Conservation (phyloP, 2,329 filamentous ascomycete species). For the Diaporthe helianthi region DNA sequence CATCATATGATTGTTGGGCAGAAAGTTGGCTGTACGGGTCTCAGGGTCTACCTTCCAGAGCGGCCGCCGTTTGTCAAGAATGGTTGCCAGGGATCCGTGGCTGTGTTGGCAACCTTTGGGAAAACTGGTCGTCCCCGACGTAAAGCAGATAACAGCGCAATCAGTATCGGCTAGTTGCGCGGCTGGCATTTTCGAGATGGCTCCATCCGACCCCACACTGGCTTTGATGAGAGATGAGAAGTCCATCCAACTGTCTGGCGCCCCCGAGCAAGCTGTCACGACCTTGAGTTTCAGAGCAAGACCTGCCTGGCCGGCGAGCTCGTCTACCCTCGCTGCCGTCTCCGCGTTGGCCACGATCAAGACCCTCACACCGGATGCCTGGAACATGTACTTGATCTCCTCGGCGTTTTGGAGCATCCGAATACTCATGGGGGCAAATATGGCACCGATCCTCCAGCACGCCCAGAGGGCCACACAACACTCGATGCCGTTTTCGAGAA, state of each 20-base stretch:
- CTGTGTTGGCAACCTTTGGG: constrained; percentile 1
- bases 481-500: background rate
- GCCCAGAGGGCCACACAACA: background rate
- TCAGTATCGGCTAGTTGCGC: background rate
- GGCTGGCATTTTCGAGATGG: background rate
- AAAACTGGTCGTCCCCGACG: background rate
- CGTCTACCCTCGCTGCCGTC: background rate
- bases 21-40: background rate
- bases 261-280: background rate
- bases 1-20: constrained; percentile 13
- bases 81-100: background rate
- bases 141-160: background rate
- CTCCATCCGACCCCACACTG: background rate
- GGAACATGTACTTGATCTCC: background rate
- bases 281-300: background rate
- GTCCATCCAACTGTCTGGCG: background rate
- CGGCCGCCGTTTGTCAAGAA: background rate
- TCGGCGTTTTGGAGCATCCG: background rate
- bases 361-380: background rate
- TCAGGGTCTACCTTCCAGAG: background rate
- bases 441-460: constrained; percentile 8
- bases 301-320: background rate
- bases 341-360: constrained; percentile 1
- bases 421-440: background rate
- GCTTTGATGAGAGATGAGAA: background rate